These are phyloP conservation scores for Hippophae tibetana DNA, from an alignment of 306 rosid species.

Conservation along the genomic window DNA sequence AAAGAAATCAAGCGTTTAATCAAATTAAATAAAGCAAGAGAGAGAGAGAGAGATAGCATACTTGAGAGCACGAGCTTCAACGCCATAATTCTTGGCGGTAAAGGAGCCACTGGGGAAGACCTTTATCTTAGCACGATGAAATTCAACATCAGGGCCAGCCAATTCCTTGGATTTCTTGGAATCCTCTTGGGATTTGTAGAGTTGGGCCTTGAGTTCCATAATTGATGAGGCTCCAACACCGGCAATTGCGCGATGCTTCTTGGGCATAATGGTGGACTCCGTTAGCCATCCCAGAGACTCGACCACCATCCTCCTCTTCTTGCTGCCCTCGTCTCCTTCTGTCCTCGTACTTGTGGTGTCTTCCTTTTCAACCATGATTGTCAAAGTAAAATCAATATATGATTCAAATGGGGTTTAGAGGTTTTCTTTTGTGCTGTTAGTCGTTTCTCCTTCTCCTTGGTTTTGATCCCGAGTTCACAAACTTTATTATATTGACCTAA, in stretches of 20 bases:
- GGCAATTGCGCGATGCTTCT: constrained; percentile 71
- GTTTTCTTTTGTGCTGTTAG: too few relatives aligned
- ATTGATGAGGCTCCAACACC: constrained; percentile 92
- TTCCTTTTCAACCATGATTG: not conserved
- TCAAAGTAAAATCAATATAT: too few relatives aligned
- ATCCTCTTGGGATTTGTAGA: constrained; percentile 79
- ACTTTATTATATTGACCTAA: too few relatives aligned
- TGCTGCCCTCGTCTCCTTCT: constrained; percentile 40
- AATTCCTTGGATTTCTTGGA: constrained; percentile 63
- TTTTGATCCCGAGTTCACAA: too few relatives aligned
- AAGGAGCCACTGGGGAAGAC: constrained; percentile 34
- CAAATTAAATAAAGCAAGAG: not conserved
- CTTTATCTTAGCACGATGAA: constrained; percentile 67
- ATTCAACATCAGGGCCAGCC: constrained; percentile 44
- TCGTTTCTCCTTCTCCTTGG: too few relatives aligned
- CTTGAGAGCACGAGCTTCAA: constrained; percentile 76
- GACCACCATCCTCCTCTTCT: constrained; percentile 45
- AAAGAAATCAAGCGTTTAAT: not conserved
- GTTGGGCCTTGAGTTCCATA: constrained; percentile 84
- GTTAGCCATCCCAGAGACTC: constrained; percentile 98
- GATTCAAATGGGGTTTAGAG: too few relatives aligned
- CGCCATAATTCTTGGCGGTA: constrained; percentile 71
- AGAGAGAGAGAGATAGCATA: constrained; percentile 4
- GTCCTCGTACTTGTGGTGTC: constrained; percentile 4
- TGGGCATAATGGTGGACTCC: constrained; percentile 93